These are phyloP conservation scores for Cercospora brassicicola DNA, from an alignment of 2,329 filamentous ascomycete species.

Conservation along the genomic window DNA sequence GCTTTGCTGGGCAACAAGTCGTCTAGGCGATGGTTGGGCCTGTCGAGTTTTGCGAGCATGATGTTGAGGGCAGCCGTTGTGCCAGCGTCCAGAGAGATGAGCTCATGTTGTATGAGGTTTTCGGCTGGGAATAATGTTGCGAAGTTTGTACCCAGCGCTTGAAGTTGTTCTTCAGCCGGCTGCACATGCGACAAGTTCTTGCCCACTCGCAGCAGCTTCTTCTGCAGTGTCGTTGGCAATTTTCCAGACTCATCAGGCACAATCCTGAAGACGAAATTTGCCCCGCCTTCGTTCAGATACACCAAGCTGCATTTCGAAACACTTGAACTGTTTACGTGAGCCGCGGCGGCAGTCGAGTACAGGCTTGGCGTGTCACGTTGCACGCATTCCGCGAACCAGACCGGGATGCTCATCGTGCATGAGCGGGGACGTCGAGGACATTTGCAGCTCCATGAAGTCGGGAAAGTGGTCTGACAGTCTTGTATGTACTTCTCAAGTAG, in stretches of 20 bases:
- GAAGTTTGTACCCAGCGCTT: constrained; percentile 33
- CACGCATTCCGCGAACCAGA: constrained; percentile 22
- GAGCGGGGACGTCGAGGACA: background rate
- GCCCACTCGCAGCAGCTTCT: constrained; percentile 37
- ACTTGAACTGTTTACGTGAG: background rate
- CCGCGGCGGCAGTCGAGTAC: constrained; percentile 13
- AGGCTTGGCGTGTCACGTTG: constrained; percentile 19
- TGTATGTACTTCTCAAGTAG: background rate
- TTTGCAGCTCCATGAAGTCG: constrained; percentile 6
- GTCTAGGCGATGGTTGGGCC: constrained; percentile 30
- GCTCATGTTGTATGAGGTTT: constrained; percentile 36
- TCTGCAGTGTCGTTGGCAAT: constrained; percentile 24
- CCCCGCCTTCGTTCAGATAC: constrained; percentile 42
- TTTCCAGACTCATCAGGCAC: constrained; percentile 10
- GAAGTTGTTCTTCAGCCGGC: constrained; percentile 32
- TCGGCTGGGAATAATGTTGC: constrained; percentile 34
- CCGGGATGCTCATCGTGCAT: constrained; percentile 23
- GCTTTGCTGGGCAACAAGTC: constrained; percentile 35
- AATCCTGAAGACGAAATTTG: constrained; percentile 41
- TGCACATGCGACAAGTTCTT: constrained; percentile 38
- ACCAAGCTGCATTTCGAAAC: constrained; percentile 26
- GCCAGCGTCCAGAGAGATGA: constrained; percentile 29
- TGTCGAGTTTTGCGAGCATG: constrained; percentile 24
- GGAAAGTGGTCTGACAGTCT: background rate
- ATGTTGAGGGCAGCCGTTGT: constrained; percentile 30